Percentiles rank a stretch among this genome's conserved stretches.
Evolutionary conservation across 176 grass and related monocot genomes (phyloP).

Genomic region (Saccharum spontaneum): DNA sequence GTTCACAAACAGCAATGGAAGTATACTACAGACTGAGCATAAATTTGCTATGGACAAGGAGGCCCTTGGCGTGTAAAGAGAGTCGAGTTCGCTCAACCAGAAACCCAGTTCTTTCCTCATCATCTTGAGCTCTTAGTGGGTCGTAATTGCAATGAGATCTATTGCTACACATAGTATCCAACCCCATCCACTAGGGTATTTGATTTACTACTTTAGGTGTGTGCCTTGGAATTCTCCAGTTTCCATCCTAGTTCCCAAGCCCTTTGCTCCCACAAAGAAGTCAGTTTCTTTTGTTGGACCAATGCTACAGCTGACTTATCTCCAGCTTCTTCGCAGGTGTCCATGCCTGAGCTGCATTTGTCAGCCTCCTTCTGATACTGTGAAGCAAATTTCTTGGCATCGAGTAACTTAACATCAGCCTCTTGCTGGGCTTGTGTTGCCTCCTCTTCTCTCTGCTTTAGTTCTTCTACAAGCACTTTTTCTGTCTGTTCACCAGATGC

Average conservation of each 20-base stretch:
- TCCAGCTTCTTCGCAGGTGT: conserved; percentile 94
- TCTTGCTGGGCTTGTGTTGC: conserved; percentile 69
- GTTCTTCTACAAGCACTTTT: conserved; percentile 77
- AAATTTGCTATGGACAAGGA: conserved; percentile 31
- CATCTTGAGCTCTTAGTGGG: not conserved
- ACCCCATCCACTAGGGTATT: not conserved
- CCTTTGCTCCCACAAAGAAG: conserved; percentile 72
- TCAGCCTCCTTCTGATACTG: conserved; percentile 97
- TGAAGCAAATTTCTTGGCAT: conserved; percentile 88
- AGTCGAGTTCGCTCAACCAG: not conserved
- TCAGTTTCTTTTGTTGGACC: conserved; percentile 65
- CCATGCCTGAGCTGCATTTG: conserved; percentile 96
- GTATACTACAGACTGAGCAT: conserved; percentile 17
- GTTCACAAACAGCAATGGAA: not conserved
- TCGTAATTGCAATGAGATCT: not conserved
- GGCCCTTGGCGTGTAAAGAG: not conserved
- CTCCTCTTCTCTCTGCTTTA: conserved; percentile 79
- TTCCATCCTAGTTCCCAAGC: conserved; percentile 79
- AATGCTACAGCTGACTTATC: conserved; percentile 67
- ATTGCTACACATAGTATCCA: not conserved
- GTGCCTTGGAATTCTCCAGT: conserved; percentile 27
- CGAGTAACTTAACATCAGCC: conserved; percentile 72
- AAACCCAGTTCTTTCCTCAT: conserved; percentile 3
- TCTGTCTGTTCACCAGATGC: conserved; percentile 76
- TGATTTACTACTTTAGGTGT: not conserved